Base-by-base conservation (phyloP, 768 basidiomycete species). In the Boletellus ananas region DNA sequence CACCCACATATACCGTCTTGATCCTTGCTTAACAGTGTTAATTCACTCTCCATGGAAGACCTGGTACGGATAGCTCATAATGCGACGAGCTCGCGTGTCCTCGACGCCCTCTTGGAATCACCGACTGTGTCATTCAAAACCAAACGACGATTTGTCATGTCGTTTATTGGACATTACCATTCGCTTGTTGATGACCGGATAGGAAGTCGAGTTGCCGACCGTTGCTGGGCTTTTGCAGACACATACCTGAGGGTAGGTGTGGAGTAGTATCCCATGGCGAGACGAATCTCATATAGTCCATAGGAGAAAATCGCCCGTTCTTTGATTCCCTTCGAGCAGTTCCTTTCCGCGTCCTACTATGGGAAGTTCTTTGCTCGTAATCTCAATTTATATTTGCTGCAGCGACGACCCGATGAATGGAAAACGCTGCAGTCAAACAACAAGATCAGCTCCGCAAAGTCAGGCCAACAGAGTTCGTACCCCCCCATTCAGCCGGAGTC, bases 221-320 rank as follows among this genome's bases (percentile, higher is more conserved):
- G 87, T n/a, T 90, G 87, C 57, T 98, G 93, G 92, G 81, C 78
- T 1, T 83, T 80, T 54, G 85, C 89, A n/a, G 96, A 99, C 70
- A 85, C 90, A 1, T 97, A 89, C 69, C 78, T 96, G 56, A 94
- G 88, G 74, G 93, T 94, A 53, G 20, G 53, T 43, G n/a, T 25
- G 40, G 14, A 33, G 18, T 50, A 33, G 18, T 50, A 31, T 25
- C 13, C 21, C 10, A 37, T 47, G 31, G 29, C 11, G 54, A 49
- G 37, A 12, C 34, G 25, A 38, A 45, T 51, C 35, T 59, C 34
- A 54, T 29, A 13, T 29, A 5, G 12, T 18, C 31, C 18, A 37
- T 56, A 95, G 91, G 94, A 96, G 71, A 95, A 94, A 68, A 90
- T 99, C 47, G 94, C 87, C 2, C 81, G 82, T 14, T 88, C 89